Evolutionary conservation across 1,284 basidiomycete genomes (phyloP), one percentile per base, ranked within the genome.

Genomic region (Porodaedalea pini): DNA sequence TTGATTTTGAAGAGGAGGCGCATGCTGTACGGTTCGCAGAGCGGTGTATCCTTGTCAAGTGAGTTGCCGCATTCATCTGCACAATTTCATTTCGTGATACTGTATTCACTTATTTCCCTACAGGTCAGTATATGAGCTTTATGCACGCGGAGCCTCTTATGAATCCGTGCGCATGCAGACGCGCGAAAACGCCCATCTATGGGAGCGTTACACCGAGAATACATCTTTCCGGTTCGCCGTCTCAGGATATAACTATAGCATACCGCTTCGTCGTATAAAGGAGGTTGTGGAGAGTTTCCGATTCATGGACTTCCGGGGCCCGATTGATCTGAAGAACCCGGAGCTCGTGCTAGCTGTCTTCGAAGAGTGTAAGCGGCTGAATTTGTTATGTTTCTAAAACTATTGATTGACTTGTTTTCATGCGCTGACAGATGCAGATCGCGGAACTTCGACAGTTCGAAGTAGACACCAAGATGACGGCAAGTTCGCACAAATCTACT

Each of bases 1-100:
- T 95, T 29, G 77, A 79, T 27, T 73, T 96, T 1, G 81, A 85
- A 27, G 71, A 76, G 25, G 91, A 93, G 64, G 82, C 86, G 41
- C 83, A 95, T 62, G 92, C 89, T 0, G 72, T 77, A 54, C 69
- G 81, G n/a, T 75, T 99, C 19, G 85, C 91, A 0, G 76, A 80
- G 61, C 76, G 96, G 63, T 92, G 92, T 64, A 87, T 96, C 39
- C 72, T 94, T 45, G 80, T 98, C 66, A 92, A 89, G 89, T 94
- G 58, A 63, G 79, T 71, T 27, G n/a, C 23, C 51, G 40, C 11
- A 32, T 53, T 52, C 21, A 36, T 36, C 32, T 17, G 48, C n/a
- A n/a, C n/a, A n/a, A 27, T 48, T 41, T 19, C n/a, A n/a, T n/a
- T 36, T 25, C 27, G 37, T 6, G 39, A 21, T 8, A 10, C 6